Evolutionary conservation across 208 protist genomes (phyloP), one percentile per base, ranked within the genome.

Genomic region (Crithidia brevicula): DNA sequence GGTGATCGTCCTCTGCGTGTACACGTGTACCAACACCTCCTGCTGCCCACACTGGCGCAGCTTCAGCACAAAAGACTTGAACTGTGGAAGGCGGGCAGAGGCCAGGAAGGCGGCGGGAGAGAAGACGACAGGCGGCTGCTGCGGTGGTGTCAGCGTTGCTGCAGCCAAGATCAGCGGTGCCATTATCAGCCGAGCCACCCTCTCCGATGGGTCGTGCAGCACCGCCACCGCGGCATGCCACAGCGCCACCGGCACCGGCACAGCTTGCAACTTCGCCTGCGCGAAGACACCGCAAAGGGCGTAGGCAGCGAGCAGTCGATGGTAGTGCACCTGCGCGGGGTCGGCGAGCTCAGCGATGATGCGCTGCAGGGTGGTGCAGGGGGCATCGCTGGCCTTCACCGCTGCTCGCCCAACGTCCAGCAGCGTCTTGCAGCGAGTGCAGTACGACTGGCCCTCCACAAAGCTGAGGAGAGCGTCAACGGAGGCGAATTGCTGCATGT

Each of bases 241-340:
- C 16, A 74, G 28, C 5, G n/a, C 34, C 2, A 13, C 60, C 13
- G 52, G 58, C 31, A 74, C 22, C 5, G 23, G 1, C 13, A 20
- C 40, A 0, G 36, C 18, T 6, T 16, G 15, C 5, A 23, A 20
- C 16, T 38, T 2, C 1, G 58, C 25, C 16, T 49, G 52, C 4
- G 65, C 58, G 15, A 68, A 67, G 1, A 40, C 63, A 3, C 67
- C 73, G 36, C 73, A 50, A 27, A 79, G 25, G 4, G 67, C 67
- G 34, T 43, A 74, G 53, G 73, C 73, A 7, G 73, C 43, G 15
- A 74, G 67, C 4, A 79, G 34, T 11, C 56, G 66, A 9, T 74
- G 42, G n/a, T 64, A 72, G 31, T 65, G 60, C 23, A 62, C 60
- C 50, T 74, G 50, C 30, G 31, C 20, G 1, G 67, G 46, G 0